Evolutionary conservation across 495 filamentous ascomycete species (phyloP).

Genomic region (Sabuloglossum arenarium): DNA sequence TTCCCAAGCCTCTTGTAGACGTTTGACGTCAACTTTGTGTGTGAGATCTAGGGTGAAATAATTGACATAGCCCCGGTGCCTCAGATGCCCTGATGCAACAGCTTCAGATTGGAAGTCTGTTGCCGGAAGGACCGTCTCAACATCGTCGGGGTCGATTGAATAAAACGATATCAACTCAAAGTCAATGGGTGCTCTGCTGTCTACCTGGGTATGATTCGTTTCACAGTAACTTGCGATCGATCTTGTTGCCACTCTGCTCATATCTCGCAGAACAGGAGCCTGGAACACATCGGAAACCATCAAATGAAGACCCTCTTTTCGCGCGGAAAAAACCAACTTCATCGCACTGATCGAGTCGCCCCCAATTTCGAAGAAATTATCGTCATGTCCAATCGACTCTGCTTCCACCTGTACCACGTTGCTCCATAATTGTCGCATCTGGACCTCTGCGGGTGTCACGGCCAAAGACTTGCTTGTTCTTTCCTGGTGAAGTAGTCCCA

Average conservation of each 20-base stretch:
- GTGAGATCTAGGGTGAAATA: background rate
- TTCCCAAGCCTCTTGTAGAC: background rate
- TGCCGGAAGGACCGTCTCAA: background rate
- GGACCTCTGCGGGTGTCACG: too few species aligned
- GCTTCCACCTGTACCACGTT: too few species aligned
- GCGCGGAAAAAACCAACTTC: constrained; percentile 11
- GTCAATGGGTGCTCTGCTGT: background rate
- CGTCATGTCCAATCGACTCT: constrained; percentile 8
- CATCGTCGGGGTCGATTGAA: background rate
- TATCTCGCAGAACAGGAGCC: background rate
- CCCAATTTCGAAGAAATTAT: constrained; percentile 12
- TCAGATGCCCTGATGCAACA: background rate
- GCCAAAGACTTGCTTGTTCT: too few species aligned
- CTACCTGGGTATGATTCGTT: background rate
- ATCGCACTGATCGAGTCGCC: constrained; percentile 14
- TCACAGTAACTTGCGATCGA: background rate
- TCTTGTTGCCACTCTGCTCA: background rate
- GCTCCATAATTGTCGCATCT: too few species aligned
- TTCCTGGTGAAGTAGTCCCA: too few species aligned
- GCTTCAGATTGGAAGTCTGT: background rate
- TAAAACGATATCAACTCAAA: background rate
- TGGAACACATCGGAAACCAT: constrained; percentile 3
- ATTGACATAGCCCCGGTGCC: background rate
- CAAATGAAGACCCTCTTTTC: constrained; percentile 5
- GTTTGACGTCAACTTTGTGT: background rate